Base-by-base conservation (phyloP, 2,329 filamentous ascomycete species). In the Tolypocladium guangdongense region DNA sequence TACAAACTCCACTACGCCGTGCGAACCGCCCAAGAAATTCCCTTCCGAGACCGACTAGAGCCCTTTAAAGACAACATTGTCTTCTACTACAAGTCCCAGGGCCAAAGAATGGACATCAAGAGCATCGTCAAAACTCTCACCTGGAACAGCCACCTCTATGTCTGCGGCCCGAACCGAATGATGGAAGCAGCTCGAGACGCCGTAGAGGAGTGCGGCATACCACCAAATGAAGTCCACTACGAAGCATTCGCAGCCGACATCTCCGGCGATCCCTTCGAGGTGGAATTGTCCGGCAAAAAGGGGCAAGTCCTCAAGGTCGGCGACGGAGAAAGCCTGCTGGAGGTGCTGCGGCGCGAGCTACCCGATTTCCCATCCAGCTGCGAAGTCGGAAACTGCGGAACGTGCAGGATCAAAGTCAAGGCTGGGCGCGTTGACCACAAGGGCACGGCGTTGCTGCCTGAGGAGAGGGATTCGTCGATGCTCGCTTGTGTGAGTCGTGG, bases 1-100 rank as follows among this genome's bases (percentile, higher is more conserved):
- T 75, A 74, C 38, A 69, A 71, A 24, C 64, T 86, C 41, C 82
- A 86, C 66, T 84, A 82, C 56, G 81, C 77, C 0, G 76, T 85
- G 16, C 74, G 77, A 10, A 74, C 70, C 1, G 61, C 63, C 0
- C 69, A 71, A 0, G 81, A 85, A 8, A 63, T 82, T 0, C 78
- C 82, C 0, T 86, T 83, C 56, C 60, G 65, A n/a, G 64, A 70
- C n/a, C 69, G 72, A 3, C 60, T 84, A 18, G 65, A 69, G 5
- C 62, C 60, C 0, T 67, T 81, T 8, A 68, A 69, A 0, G 61
- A 68, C 2, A 68, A 69, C 2, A 71, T 78, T 0, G 69, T 65
- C 1, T 59, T 84, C 7, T 84, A 86, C 67, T 77, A 79, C 63
- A 73, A 72, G 39, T 67, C 72, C 0, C 64, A 71, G 24, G 77